Conservation (phyloP, 2,329 filamentous ascomycete genomes). For the Cercospora sp. region DNA sequence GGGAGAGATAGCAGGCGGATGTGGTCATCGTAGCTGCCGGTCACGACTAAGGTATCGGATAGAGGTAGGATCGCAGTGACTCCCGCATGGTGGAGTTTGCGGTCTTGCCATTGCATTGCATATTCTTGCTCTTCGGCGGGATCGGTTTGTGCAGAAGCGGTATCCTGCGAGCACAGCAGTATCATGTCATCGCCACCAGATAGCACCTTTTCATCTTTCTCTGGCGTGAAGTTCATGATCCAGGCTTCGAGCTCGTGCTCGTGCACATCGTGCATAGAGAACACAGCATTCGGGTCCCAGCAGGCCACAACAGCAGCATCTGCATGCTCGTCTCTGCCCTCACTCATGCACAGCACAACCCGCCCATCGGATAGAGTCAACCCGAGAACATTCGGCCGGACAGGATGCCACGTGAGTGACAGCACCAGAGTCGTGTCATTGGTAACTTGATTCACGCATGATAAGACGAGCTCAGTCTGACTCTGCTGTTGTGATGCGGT, state of each 20-base stretch:
- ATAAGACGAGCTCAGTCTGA: constrained; percentile 37
- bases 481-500: constrained; percentile 30
- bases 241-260: constrained; percentile 69
- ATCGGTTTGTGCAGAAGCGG: neutral
- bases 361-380: constrained; percentile 70
- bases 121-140: neutral
- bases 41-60: constrained; percentile 64
- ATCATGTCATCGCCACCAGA: constrained; percentile 78
- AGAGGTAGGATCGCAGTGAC: constrained; percentile 84
- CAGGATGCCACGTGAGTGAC: constrained; percentile 73
- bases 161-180: constrained; percentile 43
- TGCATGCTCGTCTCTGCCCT: neutral
- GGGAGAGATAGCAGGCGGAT: constrained; percentile 64
- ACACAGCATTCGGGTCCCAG: constrained; percentile 44
- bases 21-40: constrained; percentile 88
- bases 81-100: constrained; percentile 72
- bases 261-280: constrained; percentile 31
- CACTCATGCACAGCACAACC: constrained; percentile 46
- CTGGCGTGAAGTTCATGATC: constrained; percentile 62
- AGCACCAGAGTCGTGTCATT: constrained; percentile 65
- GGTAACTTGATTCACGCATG: constrained; percentile 46
- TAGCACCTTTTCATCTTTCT: constrained; percentile 44
- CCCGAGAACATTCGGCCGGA: constrained; percentile 57
- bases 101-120: constrained; percentile 47
- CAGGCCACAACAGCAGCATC: constrained; percentile 9